Conservation (phyloP, 441 rosid species). For the Populus hybrid region DNA sequence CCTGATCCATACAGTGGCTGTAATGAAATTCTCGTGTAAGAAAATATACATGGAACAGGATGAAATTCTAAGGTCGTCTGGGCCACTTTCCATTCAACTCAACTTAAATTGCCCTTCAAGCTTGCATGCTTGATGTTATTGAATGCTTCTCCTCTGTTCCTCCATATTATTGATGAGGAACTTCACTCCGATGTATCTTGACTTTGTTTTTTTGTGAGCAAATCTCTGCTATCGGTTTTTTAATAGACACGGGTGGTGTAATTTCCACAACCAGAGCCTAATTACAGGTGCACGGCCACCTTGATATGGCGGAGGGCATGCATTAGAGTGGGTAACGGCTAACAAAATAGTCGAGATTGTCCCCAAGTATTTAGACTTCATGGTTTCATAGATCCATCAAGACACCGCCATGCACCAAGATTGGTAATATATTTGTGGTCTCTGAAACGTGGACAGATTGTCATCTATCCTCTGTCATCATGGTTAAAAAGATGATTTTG, state of each 20-base stretch:
- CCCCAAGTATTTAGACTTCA: neutral
- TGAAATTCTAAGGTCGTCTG: neutral
- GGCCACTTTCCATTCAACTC: neutral
- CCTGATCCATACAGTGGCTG: too few species aligned
- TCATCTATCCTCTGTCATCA: neutral
- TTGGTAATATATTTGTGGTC: neutral
- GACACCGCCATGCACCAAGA: neutral
- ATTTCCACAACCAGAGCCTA: neutral
- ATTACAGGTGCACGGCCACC: neutral
- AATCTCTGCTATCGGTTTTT: too few species aligned
- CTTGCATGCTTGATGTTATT: neutral
- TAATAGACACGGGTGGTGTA: too few species aligned
- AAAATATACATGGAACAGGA: too few species aligned
- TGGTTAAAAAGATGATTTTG: constrained; percentile 4
- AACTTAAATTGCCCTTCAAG: neutral
- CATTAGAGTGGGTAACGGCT: neutral
- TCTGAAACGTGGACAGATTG: neutral
- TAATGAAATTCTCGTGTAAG: too few species aligned
- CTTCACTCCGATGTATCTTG: neutral
- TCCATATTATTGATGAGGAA: neutral
- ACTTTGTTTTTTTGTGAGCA: too few species aligned
- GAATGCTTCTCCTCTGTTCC: neutral
- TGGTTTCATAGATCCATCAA: neutral
- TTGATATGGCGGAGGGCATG: neutral
- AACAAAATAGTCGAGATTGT: neutral